These are phyloP conservation scores for Pouteria glomerata DNA, from an alignment of 148 eudicot genomes.

Conservation along the genomic window DNA sequence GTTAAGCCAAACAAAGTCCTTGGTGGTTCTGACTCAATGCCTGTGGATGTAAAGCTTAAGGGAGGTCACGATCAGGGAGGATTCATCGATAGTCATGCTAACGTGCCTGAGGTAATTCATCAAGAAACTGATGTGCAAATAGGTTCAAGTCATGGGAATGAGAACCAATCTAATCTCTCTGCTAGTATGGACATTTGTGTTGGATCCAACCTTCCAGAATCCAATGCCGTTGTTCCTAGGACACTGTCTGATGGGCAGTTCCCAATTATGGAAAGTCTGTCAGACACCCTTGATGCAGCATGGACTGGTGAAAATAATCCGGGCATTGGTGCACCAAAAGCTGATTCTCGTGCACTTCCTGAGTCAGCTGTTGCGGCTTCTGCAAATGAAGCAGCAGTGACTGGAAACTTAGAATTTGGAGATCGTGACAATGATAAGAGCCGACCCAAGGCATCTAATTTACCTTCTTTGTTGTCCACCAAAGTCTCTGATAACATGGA, in stretches of 20 bases:
- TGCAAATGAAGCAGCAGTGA: constrained; percentile 29
- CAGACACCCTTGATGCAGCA: constrained; percentile 84
- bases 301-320: constrained; percentile 82
- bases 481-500: constrained; percentile 49
- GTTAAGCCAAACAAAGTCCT: constrained; percentile 20
- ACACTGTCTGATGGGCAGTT: constrained; percentile 65
- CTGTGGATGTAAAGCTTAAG: constrained; percentile 24
- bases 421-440: constrained; percentile 37
- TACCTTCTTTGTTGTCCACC: constrained; percentile 31
- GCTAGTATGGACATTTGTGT: constrained; percentile 19
- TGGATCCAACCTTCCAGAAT: constrained; percentile 32
- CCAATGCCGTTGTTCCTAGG: constrained; percentile 39
- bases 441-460: constrained; percentile 29
- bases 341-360: constrained; percentile 26
- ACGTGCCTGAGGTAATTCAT: constrained; percentile 22
- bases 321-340: constrained; percentile 34
- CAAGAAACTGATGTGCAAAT: constrained; percentile 23
- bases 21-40: constrained; percentile 28
- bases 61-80: constrained; percentile 24
- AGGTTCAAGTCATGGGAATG: constrained; percentile 20
- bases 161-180: constrained; percentile 25
- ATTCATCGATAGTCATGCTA: constrained; percentile 7
- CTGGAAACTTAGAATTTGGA: constrained; percentile 49
- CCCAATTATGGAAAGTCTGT: constrained; percentile 40
- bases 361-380: constrained; percentile 48